These are phyloP conservation scores for Heritiera littoralis DNA, from an alignment of 345 rosid genomes.

Conservation along the genomic window DNA sequence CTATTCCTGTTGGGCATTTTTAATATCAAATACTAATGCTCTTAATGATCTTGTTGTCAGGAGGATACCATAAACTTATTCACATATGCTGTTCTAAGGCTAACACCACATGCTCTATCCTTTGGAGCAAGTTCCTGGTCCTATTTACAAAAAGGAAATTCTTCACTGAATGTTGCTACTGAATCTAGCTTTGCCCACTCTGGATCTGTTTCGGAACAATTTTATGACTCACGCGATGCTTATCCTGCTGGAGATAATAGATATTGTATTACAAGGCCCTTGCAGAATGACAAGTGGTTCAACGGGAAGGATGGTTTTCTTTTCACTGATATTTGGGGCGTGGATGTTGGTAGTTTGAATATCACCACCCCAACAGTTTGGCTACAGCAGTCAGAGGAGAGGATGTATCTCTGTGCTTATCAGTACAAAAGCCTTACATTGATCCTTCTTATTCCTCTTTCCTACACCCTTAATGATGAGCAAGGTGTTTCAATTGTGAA, in stretches of 20 bases:
- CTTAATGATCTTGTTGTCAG: slow-evolving; percentile 44
- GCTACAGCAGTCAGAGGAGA: slow-evolving; percentile 74
- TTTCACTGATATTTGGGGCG: slow-evolving; percentile 68
- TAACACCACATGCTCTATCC: slow-evolving; percentile 68
- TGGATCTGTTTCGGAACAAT: slow-evolving; percentile 45
- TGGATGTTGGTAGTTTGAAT: slow-evolving; percentile 47
- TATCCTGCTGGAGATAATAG: slow-evolving; percentile 41
- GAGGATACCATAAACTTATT: slow-evolving; percentile 83
- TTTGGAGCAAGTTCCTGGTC: slow-evolving; percentile 75
- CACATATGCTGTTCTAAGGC: slow-evolving; percentile 70
- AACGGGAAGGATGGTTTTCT: slow-evolving; percentile 94
- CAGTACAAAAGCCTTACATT: slow-evolving; percentile 73
- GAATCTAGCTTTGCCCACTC: slow-evolving; percentile 36
- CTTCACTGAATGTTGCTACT: slow-evolving; percentile 43
- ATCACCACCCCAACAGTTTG: slow-evolving; percentile 63
- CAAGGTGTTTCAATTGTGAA: slow-evolving; percentile 71
- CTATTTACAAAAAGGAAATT: slow-evolving; percentile 60
- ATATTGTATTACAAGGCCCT: slow-evolving; percentile 58
- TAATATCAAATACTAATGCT: slow-evolving; percentile 22
- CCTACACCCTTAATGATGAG: slow-evolving; percentile 72
- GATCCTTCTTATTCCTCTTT: slow-evolving; percentile 70
- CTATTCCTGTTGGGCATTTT: not conserved
- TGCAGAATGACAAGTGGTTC: slow-evolving; percentile 74
- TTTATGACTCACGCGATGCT: slow-evolving; percentile 41
- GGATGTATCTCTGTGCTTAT: slow-evolving; percentile 75